These are phyloP conservation scores for Erythrophleum ivorense DNA, from an alignment of 331 rosid species.

Conservation along the genomic window DNA sequence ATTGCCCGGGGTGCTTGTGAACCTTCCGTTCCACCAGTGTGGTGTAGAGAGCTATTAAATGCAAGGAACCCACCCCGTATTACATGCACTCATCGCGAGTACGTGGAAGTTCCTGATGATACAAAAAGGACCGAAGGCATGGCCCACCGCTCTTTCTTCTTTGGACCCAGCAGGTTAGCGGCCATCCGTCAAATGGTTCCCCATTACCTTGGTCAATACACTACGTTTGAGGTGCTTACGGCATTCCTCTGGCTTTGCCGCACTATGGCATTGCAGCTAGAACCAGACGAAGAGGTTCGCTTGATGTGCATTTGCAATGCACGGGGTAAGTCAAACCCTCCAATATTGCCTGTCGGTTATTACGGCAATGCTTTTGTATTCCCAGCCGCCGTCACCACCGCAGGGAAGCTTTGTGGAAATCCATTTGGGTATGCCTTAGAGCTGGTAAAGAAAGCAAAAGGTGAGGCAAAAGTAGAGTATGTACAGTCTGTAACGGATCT, in stretches of 20 bases:
- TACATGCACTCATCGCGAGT: conserved; percentile 44
- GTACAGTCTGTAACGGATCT: conserved; percentile 37
- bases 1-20: conserved; percentile 27
- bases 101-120: not conserved
- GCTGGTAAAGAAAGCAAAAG: not conserved
- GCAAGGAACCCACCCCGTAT: conserved; percentile 43
- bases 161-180: not conserved
- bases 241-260: conserved; percentile 38
- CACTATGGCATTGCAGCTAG: conserved; percentile 40
- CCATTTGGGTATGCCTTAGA: not conserved
- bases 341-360: conserved; percentile 14
- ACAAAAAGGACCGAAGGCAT: not conserved
- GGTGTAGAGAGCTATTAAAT: conserved; percentile 38
- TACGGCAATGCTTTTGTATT: conserved; percentile 26
- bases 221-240: conserved; percentile 36
- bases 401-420: too few relatives aligned
- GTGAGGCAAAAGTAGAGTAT: conserved; percentile 28
- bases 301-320: conserved; percentile 8
- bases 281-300: conserved; percentile 31
- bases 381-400: too few relatives aligned
- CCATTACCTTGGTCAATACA: not conserved
- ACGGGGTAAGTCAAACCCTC: conserved; percentile 17
- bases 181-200: conserved; percentile 34
- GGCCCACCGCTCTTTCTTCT: conserved; percentile 32
- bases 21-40: conserved; percentile 38